phyloP scores from a whole-genome alignment of 345 rosid species.

The Passiflora organensis region DNA sequence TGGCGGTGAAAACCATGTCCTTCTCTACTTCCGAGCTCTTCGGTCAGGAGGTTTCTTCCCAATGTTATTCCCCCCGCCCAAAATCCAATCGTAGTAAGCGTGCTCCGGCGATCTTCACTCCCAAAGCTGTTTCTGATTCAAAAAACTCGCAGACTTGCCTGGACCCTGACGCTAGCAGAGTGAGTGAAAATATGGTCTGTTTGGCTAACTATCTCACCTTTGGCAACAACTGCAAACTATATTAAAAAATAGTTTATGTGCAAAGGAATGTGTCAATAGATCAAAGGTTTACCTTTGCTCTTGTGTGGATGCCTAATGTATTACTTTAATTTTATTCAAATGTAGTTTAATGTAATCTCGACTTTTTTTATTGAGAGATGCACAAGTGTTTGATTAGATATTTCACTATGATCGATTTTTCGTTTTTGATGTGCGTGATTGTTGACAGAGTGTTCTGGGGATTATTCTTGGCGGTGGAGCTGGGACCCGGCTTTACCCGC shows the following conservation, averaged over 20 bases:
- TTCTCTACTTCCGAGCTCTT: conserved; percentile 49
- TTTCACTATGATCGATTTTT: neutral
- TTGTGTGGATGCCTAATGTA: too few species aligned
- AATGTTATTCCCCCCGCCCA: conserved; percentile 9
- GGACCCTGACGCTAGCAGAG: conserved; percentile 96
- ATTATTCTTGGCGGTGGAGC: conserved; percentile 97
- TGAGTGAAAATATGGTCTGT: conserved; percentile 24
- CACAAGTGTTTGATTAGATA: neutral
- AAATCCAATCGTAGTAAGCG: conserved; percentile 14
- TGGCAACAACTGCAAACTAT: too few species aligned
- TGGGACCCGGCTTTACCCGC: conserved; percentile 84
- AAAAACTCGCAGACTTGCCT: conserved; percentile 87
- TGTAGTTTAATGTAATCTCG: neutral
- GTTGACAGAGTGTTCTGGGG: conserved; percentile 79
- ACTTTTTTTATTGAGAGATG: neutral
- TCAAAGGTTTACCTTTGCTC: too few species aligned
- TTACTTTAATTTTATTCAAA: neutral
- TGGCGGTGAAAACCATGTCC: conserved; percentile 26
- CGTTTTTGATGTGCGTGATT: neutral
- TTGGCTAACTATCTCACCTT: too few species aligned
- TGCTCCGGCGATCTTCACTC: conserved; percentile 49
- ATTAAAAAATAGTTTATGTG: too few species aligned
- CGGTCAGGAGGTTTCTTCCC: conserved; percentile 36
- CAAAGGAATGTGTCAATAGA: too few species aligned
- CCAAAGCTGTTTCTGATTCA: conserved; percentile 89